Percentiles rank a stretch among this genome's conserved stretches.
These are phyloP conservation scores for Bryoglossum gracile DNA, from an alignment of 495 filamentous ascomycete species.

Conservation along the genomic window DNA sequence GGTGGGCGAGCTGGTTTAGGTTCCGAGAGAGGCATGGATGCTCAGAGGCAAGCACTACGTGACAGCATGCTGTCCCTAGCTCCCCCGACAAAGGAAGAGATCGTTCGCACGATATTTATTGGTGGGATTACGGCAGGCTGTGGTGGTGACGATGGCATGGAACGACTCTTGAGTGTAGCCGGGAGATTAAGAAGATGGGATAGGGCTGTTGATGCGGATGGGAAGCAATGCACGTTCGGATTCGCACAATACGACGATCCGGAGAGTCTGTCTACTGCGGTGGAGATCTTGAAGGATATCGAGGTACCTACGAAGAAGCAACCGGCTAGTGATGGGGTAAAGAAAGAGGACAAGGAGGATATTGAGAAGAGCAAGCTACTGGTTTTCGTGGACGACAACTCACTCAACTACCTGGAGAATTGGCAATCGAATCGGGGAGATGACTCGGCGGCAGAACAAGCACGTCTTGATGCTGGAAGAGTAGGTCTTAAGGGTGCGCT, in stretches of 20 bases:
- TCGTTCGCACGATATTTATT: slow-evolving; percentile 83
- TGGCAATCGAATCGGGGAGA: slow-evolving; percentile 60
- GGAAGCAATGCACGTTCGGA: slow-evolving; percentile 82
- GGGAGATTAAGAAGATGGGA: slow-evolving; percentile 82
- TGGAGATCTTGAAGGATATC: slow-evolving; percentile 79
- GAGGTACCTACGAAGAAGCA: slow-evolving; percentile 78
- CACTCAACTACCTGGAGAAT: slow-evolving; percentile 72
- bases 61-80: slow-evolving; percentile 72
- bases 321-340: slow-evolving; percentile 37
- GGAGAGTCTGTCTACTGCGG: slow-evolving; percentile 78
- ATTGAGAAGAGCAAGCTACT: slow-evolving; percentile 64
- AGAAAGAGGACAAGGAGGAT: slow-evolving; percentile 41
- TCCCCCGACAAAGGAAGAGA: slow-evolving; percentile 84
- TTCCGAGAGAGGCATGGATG: slow-evolving; percentile 53
- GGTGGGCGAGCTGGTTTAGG: slow-evolving; percentile 64
- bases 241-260: slow-evolving; percentile 96
- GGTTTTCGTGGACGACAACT: slow-evolving; percentile 76
- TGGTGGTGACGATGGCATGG: slow-evolving; percentile 73
- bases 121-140: slow-evolving; percentile 74
- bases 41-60: slow-evolving; percentile 59
- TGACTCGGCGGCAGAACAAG: slow-evolving; percentile 55
- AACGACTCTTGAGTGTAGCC: slow-evolving; percentile 69
- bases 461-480: slow-evolving; percentile 61
- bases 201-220: slow-evolving; percentile 69
- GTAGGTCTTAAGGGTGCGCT: slow-evolving; percentile 55